Percentiles rank a stretch among this genome's conserved stretches.
Conservation (phyloP, 2,329 filamentous ascomycete genomes). For the Tricladium varicosporioides region DNA sequence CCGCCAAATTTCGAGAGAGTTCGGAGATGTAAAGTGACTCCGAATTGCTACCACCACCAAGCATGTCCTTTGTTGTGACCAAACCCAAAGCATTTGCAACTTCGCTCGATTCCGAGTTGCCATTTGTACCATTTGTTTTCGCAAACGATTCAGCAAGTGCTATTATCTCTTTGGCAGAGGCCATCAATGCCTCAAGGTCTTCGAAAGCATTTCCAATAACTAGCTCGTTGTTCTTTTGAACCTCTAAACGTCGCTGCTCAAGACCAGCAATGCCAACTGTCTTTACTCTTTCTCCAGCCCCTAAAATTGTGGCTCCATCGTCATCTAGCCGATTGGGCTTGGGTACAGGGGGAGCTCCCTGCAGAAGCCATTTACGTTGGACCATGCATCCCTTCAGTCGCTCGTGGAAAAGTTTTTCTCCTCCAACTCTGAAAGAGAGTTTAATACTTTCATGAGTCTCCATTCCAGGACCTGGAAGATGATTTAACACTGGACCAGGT, state of each 20-base stretch:
- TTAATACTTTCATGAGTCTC: constrained; percentile 78
- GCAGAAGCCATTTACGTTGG: constrained; percentile 93
- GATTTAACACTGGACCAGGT: constrained; percentile 66
- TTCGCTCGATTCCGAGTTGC: constrained; percentile 66
- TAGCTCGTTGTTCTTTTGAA: constrained; percentile 88
- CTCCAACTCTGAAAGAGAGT: constrained; percentile 85
- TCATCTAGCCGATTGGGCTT: constrained; percentile 45
- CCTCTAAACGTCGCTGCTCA: constrained; percentile 78
- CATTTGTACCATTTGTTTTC: constrained; percentile 53
- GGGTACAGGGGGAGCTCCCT: constrained; percentile 85
- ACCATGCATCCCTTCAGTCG: constrained; percentile 82
- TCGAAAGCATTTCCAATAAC: constrained; percentile 94
- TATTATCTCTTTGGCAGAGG: constrained; percentile 93
- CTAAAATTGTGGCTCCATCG: constrained; percentile 36
- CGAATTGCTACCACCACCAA: constrained; percentile 68
- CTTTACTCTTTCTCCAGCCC: constrained; percentile 45
- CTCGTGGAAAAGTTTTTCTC: constrained; percentile 87
- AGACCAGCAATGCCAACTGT: constrained; percentile 88
- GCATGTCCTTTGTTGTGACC: constrained; percentile 93
- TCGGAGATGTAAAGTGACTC: constrained; percentile 90
- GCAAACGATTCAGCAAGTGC: constrained; percentile 88
- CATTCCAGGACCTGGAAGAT: constrained; percentile 34
- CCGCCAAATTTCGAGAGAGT: constrained; percentile 77
- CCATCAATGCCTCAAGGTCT: constrained; percentile 94
- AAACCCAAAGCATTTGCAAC: constrained; percentile 80